Percentiles rank a stretch among this genome's conserved stretches.
These are phyloP conservation scores for Colletotrichum cereale DNA, from an alignment of 2,329 filamentous ascomycete genomes.

Conservation along the genomic window DNA sequence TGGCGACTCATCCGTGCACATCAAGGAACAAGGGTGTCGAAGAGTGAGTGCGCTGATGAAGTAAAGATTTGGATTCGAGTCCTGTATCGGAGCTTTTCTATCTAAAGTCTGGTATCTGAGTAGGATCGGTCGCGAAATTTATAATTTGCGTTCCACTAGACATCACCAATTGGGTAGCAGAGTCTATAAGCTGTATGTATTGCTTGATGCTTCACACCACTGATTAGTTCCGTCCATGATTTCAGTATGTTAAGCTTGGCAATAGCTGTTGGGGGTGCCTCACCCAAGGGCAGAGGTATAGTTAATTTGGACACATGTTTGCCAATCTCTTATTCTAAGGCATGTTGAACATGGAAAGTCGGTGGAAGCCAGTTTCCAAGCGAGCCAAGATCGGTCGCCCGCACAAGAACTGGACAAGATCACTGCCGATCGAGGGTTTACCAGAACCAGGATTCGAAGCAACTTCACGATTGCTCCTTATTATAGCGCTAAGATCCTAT, in stretches of 20 bases:
- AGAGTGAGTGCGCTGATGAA: neutral
- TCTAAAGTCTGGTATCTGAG: no score
- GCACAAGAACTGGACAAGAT: conserved; percentile 19
- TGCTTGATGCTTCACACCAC: conserved; percentile 2
- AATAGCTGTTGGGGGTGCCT: neutral
- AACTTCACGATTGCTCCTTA: conserved; percentile 26
- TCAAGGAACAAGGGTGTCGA: neutral
- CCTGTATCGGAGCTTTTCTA: neutral
- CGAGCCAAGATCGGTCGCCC: conserved; percentile 20
- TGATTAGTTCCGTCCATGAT: neutral
- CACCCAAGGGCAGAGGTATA: neutral
- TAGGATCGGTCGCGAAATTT: neutral
- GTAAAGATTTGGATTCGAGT: neutral
- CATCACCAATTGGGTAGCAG: neutral
- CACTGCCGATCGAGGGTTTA: conserved; percentile 5
- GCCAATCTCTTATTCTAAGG: neutral
- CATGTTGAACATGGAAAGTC: conserved; percentile 29
- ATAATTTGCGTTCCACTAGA: neutral
- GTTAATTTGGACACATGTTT: conserved; percentile 18
- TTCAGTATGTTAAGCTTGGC: neutral
- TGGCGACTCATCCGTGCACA: neutral
- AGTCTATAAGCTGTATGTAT: conserved; percentile 3
- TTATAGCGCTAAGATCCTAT: conserved; percentile 24
- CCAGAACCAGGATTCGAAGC: neutral
- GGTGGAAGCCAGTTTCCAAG: conserved; percentile 10